Base-by-base conservation (phyloP, 2,329 filamentous ascomycete species). In the Apiospora phragmitis region DNA sequence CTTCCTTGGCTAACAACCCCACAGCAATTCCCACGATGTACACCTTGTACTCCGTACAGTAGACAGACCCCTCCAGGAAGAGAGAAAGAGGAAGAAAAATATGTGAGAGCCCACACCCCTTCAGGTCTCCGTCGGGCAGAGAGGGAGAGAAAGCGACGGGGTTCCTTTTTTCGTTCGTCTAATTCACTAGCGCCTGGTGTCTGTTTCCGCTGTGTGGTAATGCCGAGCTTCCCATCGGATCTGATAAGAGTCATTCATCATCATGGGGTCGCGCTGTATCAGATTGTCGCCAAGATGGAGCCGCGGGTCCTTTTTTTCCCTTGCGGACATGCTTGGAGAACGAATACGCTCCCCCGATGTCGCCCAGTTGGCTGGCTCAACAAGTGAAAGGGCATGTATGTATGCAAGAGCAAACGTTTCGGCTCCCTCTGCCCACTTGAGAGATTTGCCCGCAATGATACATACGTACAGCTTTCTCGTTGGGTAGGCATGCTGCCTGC, bases 191-290 rank as follows among this genome's bases (percentile, higher is more conserved):
- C 24, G 26, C 11, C 12, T 9, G 9, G 26, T 59, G 29, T 8
- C 3, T 21, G 3, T 21, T 21, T 21, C 7, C 7, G 9, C 21
- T 35, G 35, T 59, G 51, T 35, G 29, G 51, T 59, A 59, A 24
- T 62, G 55, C 55, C 55, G 55, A 35, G 32, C 14, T 21, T 47
- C 11, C 55, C 55, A 62, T 38, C 55, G 55, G 55, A 68, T 68
- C 67, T 68, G 67, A 68, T 68, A 68, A 68, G 65, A 67, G 65
- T 67, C 65, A 66, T 42, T 42, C 35, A 32, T 32, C 51, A 38
- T 62, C 18, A 62, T 38, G 29, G 32, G 55, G 29, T 16, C 29
- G 49, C 29, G 29, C 9, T 35, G 55, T 62, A 62, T 62, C 55
- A 62, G 55, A 62, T 62, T 62, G 32, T 62, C 21, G 55, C 55